Evolutionary conservation across 495 filamentous ascomycete species (phyloP).

Genomic region (Parathielavia hyrcaniae): DNA sequence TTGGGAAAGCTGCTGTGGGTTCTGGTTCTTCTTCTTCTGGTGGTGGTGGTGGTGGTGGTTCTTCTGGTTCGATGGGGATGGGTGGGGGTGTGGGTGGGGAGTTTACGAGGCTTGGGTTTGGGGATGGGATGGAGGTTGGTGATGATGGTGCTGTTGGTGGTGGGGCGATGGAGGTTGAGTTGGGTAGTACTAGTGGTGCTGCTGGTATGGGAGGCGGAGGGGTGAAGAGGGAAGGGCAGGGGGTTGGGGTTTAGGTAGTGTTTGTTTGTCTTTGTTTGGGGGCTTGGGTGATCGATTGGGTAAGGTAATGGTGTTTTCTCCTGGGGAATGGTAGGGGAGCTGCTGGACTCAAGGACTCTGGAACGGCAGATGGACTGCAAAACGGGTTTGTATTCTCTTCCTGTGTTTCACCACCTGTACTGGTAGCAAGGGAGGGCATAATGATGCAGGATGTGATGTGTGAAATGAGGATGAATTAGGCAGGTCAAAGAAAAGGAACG

Average conservation of each 20-base stretch:
- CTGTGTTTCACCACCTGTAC: neutral
- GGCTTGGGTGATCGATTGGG: neutral
- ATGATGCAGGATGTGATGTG: neutral
- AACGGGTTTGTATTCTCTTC: neutral
- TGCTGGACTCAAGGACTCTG: neutral
- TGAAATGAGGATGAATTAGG: neutral
- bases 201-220: neutral
- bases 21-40: no score
- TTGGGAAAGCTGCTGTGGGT: no score
- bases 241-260: neutral
- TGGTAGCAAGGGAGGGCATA: neutral
- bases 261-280: neutral
- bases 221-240: conserved; percentile 1
- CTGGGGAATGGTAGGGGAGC: no score
- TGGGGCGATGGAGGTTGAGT: neutral
- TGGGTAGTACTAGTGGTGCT: no score
- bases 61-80: no score
- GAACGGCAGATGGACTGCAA: neutral
- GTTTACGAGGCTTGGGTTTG: neutral
- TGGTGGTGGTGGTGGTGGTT: no score
- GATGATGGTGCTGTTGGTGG: no score
- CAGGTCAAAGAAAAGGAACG: neutral
- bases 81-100: neutral
- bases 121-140: neutral
- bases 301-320: neutral